A percentile compares a stretch with the other conserved stretches of the same genome.
These are phyloP conservation scores for Puccinia polysora DNA, from an alignment of 1,284 basidiomycete genomes.

Conservation along the genomic window DNA sequence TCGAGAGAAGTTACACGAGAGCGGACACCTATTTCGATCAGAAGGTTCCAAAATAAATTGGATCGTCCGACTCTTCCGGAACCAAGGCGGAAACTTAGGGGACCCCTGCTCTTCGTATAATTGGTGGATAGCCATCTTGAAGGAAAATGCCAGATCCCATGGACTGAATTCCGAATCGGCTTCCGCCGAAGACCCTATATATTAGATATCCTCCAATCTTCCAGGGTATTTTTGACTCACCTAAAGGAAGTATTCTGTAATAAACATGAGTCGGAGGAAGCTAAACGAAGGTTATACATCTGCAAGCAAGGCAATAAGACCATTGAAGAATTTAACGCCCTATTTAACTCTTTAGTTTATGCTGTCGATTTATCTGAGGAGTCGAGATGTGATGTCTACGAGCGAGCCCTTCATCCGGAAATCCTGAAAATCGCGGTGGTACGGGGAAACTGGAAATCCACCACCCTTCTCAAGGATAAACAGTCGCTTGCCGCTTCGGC, in stretches of 20 bases:
- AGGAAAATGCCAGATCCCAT: not conserved
- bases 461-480: too few species aligned
- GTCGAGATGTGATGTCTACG: not conserved
- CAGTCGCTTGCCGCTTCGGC: too few species aligned
- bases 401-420: too few species aligned
- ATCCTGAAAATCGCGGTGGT: too few species aligned
- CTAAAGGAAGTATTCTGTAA: not conserved
- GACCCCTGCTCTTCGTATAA: not conserved
- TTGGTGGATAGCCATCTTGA: constrained; percentile 1
- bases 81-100: not conserved
- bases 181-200: constrained; percentile 8
- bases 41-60: constrained; percentile 11
- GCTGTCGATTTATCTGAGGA: constrained; percentile 6
- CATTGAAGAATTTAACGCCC: not conserved
- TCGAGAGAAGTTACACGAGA: not conserved
- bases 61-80: not conserved
- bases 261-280: not conserved
- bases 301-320: not conserved
- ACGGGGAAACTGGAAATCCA: too few species aligned
- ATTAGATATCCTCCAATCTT: not conserved
- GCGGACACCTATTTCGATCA: not conserved
- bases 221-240: not conserved
- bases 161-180: not conserved
- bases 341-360: not conserved
- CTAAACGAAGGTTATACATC: not conserved